These are phyloP conservation scores for Mycena haematopus DNA, from an alignment of 768 basidiomycete species.

Conservation along the genomic window DNA sequence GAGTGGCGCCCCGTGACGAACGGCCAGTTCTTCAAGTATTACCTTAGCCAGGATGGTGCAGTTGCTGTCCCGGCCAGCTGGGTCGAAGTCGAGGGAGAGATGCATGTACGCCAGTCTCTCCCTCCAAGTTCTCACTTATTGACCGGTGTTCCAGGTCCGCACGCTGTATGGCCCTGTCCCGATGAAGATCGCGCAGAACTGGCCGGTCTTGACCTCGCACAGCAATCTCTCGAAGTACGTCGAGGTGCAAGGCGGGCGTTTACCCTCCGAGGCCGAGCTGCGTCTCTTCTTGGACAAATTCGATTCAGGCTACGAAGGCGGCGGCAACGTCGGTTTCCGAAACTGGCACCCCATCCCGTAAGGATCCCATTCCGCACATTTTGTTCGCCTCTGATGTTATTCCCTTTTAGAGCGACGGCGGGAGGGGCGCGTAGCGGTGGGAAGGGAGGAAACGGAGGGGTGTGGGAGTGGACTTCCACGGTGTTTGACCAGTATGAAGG, in stretches of 20 bases:
- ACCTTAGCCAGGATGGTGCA: slow-evolving; percentile 48
- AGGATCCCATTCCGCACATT: slow-evolving; percentile 39
- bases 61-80: slow-evolving; percentile 75
- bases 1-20: slow-evolving; percentile 91
- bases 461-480: slow-evolving; percentile 99
- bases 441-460: slow-evolving; percentile 88
- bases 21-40: slow-evolving; percentile 80
- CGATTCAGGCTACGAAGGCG: slow-evolving; percentile 74
- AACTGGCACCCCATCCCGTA: slow-evolving; percentile 96
- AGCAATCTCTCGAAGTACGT: slow-evolving; percentile 83
- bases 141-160: slow-evolving; percentile 57
- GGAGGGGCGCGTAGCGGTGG: slow-evolving; percentile 58
- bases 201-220: slow-evolving; percentile 87
- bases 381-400: not conserved
- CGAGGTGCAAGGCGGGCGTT: slow-evolving; percentile 85
- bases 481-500: slow-evolving; percentile 74
- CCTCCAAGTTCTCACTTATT: not conserved
- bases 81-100: slow-evolving; percentile 59
- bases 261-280: slow-evolving; percentile 92
- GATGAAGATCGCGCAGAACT: slow-evolving; percentile 77
- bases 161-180: slow-evolving; percentile 87
- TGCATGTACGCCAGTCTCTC: slow-evolving; percentile 47
- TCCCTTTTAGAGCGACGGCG: slow-evolving; percentile 63
- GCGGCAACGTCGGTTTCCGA: slow-evolving; percentile 84
- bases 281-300: slow-evolving; percentile 79